These are phyloP conservation scores for Spathaspora sp. DNA, from an alignment of 1,139 yeast species.

Conservation along the genomic window DNA sequence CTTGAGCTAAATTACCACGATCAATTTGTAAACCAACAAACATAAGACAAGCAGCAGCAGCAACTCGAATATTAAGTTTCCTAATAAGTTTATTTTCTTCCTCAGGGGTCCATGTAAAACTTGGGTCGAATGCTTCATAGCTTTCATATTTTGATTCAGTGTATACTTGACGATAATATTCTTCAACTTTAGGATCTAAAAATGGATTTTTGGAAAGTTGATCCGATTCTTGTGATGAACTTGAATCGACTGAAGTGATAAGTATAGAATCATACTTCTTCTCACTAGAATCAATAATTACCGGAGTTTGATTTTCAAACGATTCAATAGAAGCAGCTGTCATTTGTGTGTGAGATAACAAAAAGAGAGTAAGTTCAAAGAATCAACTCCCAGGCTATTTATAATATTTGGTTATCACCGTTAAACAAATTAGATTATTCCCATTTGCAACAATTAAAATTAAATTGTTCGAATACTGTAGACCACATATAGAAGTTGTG, in stretches of 20 bases:
- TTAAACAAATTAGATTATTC: no score
- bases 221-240: constrained; percentile 6
- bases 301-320: background rate
- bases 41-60: constrained; percentile 25
- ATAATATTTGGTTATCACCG: no score
- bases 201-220: constrained; percentile 15
- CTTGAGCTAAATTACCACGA: constrained; percentile 28
- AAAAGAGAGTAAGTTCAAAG: background rate
- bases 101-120: constrained; percentile 28
- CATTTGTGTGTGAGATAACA: background rate
- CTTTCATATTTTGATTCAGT: constrained; percentile 32
- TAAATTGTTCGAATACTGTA: background rate
- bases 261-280: background rate
- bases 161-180: constrained; percentile 26
- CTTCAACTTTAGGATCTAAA: constrained; percentile 29
- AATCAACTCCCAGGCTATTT: background rate
- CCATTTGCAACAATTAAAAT: background rate
- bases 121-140: constrained; percentile 31
- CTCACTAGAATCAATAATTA: background rate
- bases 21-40: constrained; percentile 30
- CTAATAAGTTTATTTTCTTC: constrained; percentile 28
- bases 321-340: background rate
- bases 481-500: background rate
- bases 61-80: constrained; percentile 25
- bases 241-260: constrained; percentile 4